A percentile compares a stretch with the other conserved stretches of the same genome.
Conservation (phyloP, 192 early-diverging fungal genomes). For the Coemansia interrupta region DNA sequence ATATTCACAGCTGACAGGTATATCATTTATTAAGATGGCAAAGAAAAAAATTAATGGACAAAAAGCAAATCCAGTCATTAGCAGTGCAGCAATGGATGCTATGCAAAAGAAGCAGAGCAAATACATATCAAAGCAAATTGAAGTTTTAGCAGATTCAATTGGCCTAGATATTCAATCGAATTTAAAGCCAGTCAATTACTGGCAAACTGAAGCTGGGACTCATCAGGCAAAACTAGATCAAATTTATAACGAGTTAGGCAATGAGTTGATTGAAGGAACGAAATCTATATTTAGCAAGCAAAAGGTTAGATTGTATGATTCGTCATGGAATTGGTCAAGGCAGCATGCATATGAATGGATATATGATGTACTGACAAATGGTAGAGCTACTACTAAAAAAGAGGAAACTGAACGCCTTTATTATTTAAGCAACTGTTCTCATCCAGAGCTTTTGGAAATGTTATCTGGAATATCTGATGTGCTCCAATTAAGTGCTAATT, state of each 20-base stretch:
- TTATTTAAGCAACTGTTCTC: slow-evolving; percentile 76
- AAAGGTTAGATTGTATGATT: slow-evolving; percentile 88
- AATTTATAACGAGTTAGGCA: slow-evolving; percentile 81
- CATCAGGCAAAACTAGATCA: slow-evolving; percentile 75
- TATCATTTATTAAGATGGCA: slow-evolving; percentile 47
- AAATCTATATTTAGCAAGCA: slow-evolving; percentile 70
- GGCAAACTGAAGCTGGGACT: slow-evolving; percentile 55
- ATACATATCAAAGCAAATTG: slow-evolving; percentile 77
- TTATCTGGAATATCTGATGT: slow-evolving; percentile 70
- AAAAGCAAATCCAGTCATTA: slow-evolving; percentile 62
- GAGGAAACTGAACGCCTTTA: slow-evolving; percentile 6
- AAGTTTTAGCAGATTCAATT: slow-evolving; percentile 79
- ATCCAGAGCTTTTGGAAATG: slow-evolving; percentile 66
- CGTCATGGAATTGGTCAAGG: slow-evolving; percentile 93
- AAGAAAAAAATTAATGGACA: neutral
- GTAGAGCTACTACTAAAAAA: slow-evolving; percentile 58
- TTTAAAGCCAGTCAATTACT: slow-evolving; percentile 60
- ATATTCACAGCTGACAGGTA: slow-evolving; percentile 74
- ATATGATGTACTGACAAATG: slow-evolving; percentile 60
- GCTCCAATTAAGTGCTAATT: slow-evolving; percentile 61
- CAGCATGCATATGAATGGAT: slow-evolving; percentile 53
- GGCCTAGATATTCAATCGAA: slow-evolving; percentile 71
- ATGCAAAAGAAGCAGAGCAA: slow-evolving; percentile 69
- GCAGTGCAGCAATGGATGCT: slow-evolving; percentile 82
- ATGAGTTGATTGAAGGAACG: slow-evolving; percentile 73